Conservation (phyloP, 441 rosid genomes). For the Jatropha podagrica region DNA sequence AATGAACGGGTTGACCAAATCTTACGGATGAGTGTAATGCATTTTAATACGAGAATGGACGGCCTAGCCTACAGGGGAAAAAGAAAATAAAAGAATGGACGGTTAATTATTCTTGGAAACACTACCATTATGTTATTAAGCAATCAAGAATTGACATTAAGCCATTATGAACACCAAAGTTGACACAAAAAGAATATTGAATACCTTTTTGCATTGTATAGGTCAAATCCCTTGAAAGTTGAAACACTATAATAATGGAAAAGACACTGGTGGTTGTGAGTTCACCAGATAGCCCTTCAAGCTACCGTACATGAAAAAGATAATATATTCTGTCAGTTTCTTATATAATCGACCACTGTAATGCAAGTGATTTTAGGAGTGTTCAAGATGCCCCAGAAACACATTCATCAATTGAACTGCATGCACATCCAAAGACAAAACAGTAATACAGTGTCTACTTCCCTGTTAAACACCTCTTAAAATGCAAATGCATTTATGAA, state of each 20-base stretch:
- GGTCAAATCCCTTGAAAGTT: not conserved
- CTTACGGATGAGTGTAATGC: not conserved
- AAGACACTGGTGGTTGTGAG: not conserved
- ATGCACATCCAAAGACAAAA: not conserved
- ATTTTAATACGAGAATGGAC: constrained; percentile 1
- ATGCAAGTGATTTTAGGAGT: not conserved
- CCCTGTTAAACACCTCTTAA: not conserved
- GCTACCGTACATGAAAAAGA: not conserved
- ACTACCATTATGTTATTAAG: not conserved
- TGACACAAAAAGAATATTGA: not conserved
- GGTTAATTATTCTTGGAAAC: not conserved
- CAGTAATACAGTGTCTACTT: not conserved
- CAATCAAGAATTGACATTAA: not conserved
- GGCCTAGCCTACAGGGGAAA: not conserved
- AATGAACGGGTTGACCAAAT: constrained; percentile 7
- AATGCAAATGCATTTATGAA: not conserved
- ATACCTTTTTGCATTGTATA: not conserved
- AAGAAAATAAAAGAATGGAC: not conserved
- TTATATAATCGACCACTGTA: not conserved
- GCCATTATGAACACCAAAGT: not conserved
- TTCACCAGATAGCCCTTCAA: not conserved
- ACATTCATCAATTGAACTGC: not conserved
- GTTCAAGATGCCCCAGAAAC: not conserved
- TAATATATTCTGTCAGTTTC: not conserved
- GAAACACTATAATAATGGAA: not conserved